phyloP scores from a whole-genome alignment of 352 stramenopile species.

The Phytophthora europaea region DNA sequence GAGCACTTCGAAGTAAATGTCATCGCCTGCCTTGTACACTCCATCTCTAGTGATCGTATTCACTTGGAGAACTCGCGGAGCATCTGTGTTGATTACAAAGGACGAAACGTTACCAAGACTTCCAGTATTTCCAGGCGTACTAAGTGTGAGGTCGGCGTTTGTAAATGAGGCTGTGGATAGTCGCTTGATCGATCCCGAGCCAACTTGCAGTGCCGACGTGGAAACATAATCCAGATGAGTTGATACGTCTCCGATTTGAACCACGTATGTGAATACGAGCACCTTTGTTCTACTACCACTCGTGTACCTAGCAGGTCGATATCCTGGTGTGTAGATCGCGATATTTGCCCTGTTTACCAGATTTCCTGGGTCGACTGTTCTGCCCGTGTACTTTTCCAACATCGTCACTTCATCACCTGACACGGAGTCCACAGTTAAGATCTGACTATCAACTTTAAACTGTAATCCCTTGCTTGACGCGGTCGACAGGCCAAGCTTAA shows the following conservation, averaged over 20 bases:
- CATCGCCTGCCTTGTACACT: slow-evolving; percentile 64
- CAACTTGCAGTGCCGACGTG: slow-evolving; percentile 56
- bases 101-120: slow-evolving; percentile 48
- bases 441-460: slow-evolving; percentile 59
- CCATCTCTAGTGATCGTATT: slow-evolving; percentile 65
- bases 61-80: slow-evolving; percentile 51
- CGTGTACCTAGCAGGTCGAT: slow-evolving; percentile 54
- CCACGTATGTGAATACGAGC: slow-evolving; percentile 64
- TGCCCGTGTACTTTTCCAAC: slow-evolving; percentile 61
- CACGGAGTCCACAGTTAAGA: slow-evolving; percentile 65
- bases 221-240: slow-evolving; percentile 59
- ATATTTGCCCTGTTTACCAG: slow-evolving; percentile 38
- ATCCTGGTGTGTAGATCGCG: slow-evolving; percentile 59
- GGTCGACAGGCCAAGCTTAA: slow-evolving; percentile 62
- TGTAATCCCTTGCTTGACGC: slow-evolving; percentile 51
- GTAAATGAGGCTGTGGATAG: slow-evolving; percentile 63
- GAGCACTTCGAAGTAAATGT: slow-evolving; percentile 53
- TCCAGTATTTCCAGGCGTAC: slow-evolving; percentile 40
- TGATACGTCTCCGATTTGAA: slow-evolving; percentile 67
- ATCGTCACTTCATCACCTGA: slow-evolving; percentile 58
- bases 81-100: slow-evolving; percentile 65
- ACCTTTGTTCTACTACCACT: slow-evolving; percentile 56
- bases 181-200: slow-evolving; percentile 65
- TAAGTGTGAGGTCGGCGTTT: slow-evolving; percentile 58
- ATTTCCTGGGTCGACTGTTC: slow-evolving; percentile 43